These are phyloP conservation scores for Tuber magnatum DNA, from an alignment of 495 filamentous ascomycete species.

Conservation along the genomic window DNA sequence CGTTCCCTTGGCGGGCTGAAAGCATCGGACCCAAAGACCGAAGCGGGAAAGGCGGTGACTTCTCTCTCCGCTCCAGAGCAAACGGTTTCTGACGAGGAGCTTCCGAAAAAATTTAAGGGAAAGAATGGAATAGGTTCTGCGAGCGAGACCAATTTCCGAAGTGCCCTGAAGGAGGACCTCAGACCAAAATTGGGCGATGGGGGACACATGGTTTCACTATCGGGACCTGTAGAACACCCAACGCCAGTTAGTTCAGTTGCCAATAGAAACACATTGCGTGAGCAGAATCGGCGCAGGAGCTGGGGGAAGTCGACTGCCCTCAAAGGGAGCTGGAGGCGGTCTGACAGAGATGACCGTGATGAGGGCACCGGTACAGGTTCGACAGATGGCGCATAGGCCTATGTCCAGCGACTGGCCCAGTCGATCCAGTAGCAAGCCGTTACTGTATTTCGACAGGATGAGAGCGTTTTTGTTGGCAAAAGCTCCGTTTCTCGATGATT, in stretches of 20 bases:
- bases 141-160: slow-evolving; percentile 23
- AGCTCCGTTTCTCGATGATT: background rate
- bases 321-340: slow-evolving; percentile 27
- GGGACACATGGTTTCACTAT: slow-evolving; percentile 8
- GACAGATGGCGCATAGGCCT: background rate
- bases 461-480: background rate
- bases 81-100: slow-evolving; percentile 13
- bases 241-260: slow-evolving; percentile 18
- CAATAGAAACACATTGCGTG: slow-evolving; percentile 20
- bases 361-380: slow-evolving; percentile 3
- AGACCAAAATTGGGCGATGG: slow-evolving; percentile 17
- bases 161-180: slow-evolving; percentile 23
- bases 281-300: slow-evolving; percentile 28
- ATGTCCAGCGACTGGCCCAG: background rate
- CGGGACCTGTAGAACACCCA: slow-evolving; percentile 19
- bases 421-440: background rate
- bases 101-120: slow-evolving; percentile 18
- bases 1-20: slow-evolving; percentile 12
- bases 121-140: slow-evolving; percentile 23
- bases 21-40: background rate
- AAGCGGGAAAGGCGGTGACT: background rate
- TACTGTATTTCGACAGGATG: background rate
- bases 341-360: slow-evolving; percentile 20
- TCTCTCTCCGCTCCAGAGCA: background rate
- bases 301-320: slow-evolving; percentile 29